Evolutionary conservation across 192 early-diverging fungal genomes (phyloP).

Genomic region (Coemansia sp.): DNA sequence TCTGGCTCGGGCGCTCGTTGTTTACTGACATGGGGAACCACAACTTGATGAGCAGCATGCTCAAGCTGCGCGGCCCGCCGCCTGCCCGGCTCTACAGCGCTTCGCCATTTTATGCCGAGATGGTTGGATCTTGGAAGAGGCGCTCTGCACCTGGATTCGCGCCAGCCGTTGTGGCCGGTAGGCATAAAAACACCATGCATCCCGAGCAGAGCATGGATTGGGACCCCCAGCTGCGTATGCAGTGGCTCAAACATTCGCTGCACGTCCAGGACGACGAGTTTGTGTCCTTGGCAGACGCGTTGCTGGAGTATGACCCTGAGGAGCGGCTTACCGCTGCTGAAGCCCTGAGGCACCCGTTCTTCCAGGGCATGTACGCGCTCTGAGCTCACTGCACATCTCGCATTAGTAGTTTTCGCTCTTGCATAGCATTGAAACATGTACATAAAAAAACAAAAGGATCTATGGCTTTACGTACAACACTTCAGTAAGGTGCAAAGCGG

Average conservation of each 20-base stretch:
- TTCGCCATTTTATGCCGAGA: constrained; percentile 66
- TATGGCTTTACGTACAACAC: not conserved
- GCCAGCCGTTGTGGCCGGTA: constrained; percentile 30
- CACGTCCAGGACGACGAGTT: constrained; percentile 53
- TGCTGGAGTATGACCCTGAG: constrained; percentile 89
- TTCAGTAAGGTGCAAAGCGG: constrained; percentile 36
- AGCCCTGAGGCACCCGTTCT: constrained; percentile 59
- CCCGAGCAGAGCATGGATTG: constrained; percentile 51
- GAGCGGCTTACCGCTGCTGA: constrained; percentile 81
- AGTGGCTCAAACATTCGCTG: constrained; percentile 55
- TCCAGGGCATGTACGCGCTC: constrained; percentile 44
- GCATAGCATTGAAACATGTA: constrained; percentile 4
- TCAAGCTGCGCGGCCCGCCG: constrained; percentile 70
- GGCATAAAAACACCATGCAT: constrained; percentile 30
- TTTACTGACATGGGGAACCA: constrained; percentile 69
- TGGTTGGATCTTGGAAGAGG: constrained; percentile 56
- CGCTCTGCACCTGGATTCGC: constrained; percentile 44
- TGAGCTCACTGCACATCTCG: constrained; percentile 1
- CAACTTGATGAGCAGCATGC: constrained; percentile 67
- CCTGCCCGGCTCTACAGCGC: constrained; percentile 66
- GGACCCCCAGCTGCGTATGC: constrained; percentile 52
- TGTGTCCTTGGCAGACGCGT: constrained; percentile 57
- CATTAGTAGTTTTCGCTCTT: not conserved
- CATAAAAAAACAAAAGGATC: not conserved
- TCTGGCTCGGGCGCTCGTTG: constrained; percentile 70